phyloP scores from a whole-genome alignment of 2,329 filamentous ascomycete genomes.

The Coleophoma crateriformis region DNA sequence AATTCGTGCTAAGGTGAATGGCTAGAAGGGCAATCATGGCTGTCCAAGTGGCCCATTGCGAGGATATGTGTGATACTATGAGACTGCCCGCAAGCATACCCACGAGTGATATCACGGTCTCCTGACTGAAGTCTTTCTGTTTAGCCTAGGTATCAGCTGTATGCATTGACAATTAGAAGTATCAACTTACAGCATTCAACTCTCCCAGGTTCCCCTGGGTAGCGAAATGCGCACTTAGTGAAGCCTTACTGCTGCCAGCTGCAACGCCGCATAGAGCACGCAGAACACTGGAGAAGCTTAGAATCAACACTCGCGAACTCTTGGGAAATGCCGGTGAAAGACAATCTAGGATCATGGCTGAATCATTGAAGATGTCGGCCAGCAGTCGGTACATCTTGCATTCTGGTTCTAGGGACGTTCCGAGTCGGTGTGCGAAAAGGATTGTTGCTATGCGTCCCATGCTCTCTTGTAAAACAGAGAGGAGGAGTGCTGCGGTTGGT shows the following conservation, averaged over 20 bases:
- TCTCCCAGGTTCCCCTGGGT: constrained; percentile 82
- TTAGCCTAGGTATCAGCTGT: not conserved
- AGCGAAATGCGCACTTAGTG: constrained; percentile 87
- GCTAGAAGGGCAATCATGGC: constrained; percentile 67
- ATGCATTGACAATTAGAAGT: not conserved
- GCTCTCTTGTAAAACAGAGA: constrained; percentile 61
- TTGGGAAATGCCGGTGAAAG: constrained; percentile 60
- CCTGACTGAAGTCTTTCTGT: constrained; percentile 83
- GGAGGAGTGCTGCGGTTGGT: constrained; percentile 58
- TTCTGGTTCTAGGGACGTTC: constrained; percentile 63
- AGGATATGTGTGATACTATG: constrained; percentile 71
- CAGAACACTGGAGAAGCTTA: constrained; percentile 56
- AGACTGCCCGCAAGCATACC: constrained; percentile 82
- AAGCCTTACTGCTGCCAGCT: constrained; percentile 84
- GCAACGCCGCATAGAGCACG: constrained; percentile 80
- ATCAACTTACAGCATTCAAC: constrained; percentile 66
- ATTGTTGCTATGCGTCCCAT: constrained; percentile 64
- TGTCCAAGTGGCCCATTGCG: constrained; percentile 66
- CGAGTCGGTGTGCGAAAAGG: constrained; percentile 62
- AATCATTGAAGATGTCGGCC: constrained; percentile 67
- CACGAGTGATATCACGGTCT: constrained; percentile 83
- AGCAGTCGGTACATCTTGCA: constrained; percentile 68
- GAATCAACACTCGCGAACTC: constrained; percentile 45
- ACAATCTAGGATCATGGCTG: constrained; percentile 65
- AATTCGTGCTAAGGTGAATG: constrained; percentile 79